Evolutionary conservation across 192 early-diverging fungal genomes (phyloP).

Genomic region (Lunasporangiospora selenospora): DNA sequence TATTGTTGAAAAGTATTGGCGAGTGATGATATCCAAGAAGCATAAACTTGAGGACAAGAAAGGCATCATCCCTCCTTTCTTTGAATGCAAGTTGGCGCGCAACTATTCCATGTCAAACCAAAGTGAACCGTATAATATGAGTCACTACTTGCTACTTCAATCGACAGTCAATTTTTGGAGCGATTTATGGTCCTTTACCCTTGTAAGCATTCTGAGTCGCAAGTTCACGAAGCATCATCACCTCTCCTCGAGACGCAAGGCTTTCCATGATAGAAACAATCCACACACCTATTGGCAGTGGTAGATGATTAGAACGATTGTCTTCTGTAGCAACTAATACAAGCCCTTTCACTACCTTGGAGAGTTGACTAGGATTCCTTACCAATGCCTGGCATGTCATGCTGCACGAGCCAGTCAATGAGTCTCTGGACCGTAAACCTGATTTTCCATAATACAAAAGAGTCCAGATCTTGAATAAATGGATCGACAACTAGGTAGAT

Average conservation of each 20-base stretch:
- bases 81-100: constrained; percentile 20
- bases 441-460: constrained; percentile 17
- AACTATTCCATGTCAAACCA: no score
- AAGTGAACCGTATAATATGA: no score
- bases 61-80: constrained; percentile 31
- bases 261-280: constrained; percentile 40
- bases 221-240: constrained; percentile 31
- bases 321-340: no score
- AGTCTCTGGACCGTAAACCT: constrained; percentile 27
- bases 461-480: constrained; percentile 26
- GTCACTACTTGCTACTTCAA: no score
- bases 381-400: constrained; percentile 37
- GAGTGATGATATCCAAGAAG: constrained; percentile 52
- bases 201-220: constrained; percentile 38
- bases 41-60: constrained; percentile 28
- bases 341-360: neutral
- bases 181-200: no score
- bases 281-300: constrained; percentile 36
- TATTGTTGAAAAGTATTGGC: constrained; percentile 35
- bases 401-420: constrained; percentile 30
- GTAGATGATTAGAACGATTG: no score
- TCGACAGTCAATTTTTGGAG: no score
- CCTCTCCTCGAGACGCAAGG: constrained; percentile 39
- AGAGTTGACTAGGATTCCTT: neutral
- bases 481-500: constrained; percentile 40